phyloP scores from a whole-genome alignment of 1,139 yeast genomes.

The Nadsonia starkeyi-henricii region DNA sequence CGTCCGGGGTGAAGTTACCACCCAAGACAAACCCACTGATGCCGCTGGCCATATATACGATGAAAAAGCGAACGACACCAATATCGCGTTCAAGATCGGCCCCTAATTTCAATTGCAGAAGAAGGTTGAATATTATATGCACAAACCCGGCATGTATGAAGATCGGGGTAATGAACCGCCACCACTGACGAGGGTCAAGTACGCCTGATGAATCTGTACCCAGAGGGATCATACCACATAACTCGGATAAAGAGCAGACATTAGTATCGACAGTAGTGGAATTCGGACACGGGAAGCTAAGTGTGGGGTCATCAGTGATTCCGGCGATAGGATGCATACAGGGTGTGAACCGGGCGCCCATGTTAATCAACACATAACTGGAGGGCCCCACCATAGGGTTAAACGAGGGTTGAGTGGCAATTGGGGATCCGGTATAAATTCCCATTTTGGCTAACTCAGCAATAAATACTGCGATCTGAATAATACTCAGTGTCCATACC shows the following conservation, averaged over 20 bases:
- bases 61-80: conserved; percentile 41
- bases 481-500: conserved; percentile 21
- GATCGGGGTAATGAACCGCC: conserved; percentile 56
- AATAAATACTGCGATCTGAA: conserved; percentile 50
- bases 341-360: conserved; percentile 63
- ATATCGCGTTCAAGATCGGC: conserved; percentile 45
- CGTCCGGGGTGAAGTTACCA: conserved; percentile 57
- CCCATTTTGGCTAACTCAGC: conserved; percentile 54
- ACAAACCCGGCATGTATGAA: conserved; percentile 64
- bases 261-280: conserved; percentile 43
- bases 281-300: conserved; percentile 56
- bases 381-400: conserved; percentile 82
- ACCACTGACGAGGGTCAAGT: conserved; percentile 43
- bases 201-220: conserved; percentile 19
- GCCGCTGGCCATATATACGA: conserved; percentile 50
- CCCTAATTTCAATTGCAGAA: conserved; percentile 51
- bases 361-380: conserved; percentile 45
- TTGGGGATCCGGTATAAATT: conserved; percentile 47
- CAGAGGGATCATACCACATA: conserved; percentile 50
- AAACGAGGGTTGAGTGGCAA: conserved; percentile 58
- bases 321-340: conserved; percentile 48
- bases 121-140: conserved; percentile 51
- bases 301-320: conserved; percentile 34
- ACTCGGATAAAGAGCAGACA: conserved; percentile 41
- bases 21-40: conserved; percentile 58